Evolutionary conservation across 2,329 filamentous ascomycete species (phyloP).

Genomic region (Fusarium cicatricum): DNA sequence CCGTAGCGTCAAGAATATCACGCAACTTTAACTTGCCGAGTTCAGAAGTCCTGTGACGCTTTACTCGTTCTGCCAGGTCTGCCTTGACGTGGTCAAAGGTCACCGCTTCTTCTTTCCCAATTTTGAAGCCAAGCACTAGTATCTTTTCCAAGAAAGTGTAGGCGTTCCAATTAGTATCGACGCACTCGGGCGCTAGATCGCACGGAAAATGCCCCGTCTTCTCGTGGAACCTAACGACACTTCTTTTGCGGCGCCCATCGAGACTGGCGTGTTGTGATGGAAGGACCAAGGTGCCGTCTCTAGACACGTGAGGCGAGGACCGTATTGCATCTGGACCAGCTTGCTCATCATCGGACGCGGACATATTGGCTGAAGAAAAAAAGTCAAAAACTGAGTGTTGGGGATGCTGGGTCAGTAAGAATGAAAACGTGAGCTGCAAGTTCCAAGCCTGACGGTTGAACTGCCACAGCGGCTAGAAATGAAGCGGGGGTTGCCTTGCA

Average conservation of each 20-base stretch:
- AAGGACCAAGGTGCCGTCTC: no score
- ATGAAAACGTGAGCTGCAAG: no score
- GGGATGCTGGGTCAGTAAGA: no score
- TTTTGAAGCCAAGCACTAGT: background rate
- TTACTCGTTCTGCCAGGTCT: background rate
- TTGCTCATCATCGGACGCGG: no score
- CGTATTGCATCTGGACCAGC: no score
- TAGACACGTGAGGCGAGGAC: no score
- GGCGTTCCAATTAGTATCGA: background rate
- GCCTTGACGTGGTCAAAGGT: background rate
- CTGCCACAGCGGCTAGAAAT: no score
- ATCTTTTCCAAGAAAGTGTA: background rate
- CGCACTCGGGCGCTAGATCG: background rate
- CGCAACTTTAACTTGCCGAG: background rate
- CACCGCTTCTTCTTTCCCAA: background rate
- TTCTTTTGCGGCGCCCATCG: background rate
- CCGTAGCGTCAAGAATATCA: background rate
- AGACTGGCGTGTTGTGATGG: background rate
- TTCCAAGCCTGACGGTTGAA: no score
- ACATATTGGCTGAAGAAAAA: no score
- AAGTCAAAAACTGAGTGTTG: no score
- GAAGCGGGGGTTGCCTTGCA: no score
- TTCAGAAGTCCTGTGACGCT: background rate
- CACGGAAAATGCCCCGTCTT: background rate
- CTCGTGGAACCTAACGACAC: background rate